Conservation (phyloP, 805 yeast genomes). For the Vanderwaltozyma yarrowii region DNA sequence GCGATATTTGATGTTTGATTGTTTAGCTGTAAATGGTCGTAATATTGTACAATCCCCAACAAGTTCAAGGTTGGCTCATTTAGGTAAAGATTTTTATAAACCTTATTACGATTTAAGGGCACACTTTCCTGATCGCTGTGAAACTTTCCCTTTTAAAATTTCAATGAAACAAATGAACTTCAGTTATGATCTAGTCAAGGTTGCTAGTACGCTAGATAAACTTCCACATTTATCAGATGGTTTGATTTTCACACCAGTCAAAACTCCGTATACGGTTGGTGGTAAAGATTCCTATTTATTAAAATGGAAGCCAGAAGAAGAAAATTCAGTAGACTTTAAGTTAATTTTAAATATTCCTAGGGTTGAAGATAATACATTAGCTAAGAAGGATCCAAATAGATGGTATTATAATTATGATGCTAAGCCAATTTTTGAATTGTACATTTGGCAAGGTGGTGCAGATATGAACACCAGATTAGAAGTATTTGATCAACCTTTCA, state of each 20-base stretch:
- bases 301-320: constrained; percentile 97
- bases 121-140: constrained; percentile 61
- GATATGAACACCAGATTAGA: constrained; percentile 25
- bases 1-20: constrained; percentile 83
- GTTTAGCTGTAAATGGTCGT: constrained; percentile 73
- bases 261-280: constrained; percentile 77
- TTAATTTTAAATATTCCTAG: constrained; percentile 36
- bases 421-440: constrained; percentile 58
- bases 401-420: constrained; percentile 74
- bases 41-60: constrained; percentile 59
- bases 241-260: constrained; percentile 83
- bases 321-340: constrained; percentile 86
- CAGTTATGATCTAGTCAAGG: constrained; percentile 66
- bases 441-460: constrained; percentile 66
- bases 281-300: constrained; percentile 69
- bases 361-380: constrained; percentile 25
- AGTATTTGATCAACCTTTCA: constrained; percentile 25
- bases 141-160: constrained; percentile 73
- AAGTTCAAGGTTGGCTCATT: constrained; percentile 77
- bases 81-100: constrained; percentile 66
- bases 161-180: constrained; percentile 83
- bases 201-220: constrained; percentile 58
- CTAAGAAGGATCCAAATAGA: constrained; percentile 53
- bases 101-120: constrained; percentile 70
- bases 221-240: constrained; percentile 91